Base-by-base conservation (phyloP, 345 rosid genomes). In the Barbarea vulgaris region DNA sequence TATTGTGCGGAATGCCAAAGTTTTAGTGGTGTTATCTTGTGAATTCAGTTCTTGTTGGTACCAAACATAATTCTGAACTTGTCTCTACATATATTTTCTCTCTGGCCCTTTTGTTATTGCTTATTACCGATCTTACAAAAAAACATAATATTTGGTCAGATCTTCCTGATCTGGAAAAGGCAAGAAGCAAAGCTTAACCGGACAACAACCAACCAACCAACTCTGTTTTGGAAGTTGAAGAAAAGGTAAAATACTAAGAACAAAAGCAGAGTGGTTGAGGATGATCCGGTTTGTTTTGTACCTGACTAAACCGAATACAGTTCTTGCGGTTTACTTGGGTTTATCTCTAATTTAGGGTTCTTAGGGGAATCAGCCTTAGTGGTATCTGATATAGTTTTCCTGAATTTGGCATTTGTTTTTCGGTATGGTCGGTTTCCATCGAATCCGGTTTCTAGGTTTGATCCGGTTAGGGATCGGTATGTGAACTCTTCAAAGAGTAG, bases 141-240 rank as follows among this genome's bases (percentile, higher is more conserved):
- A 61, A 24, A 24, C 1, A 19, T 42, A 62, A 46, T 58, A 39
- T 62, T 59, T 67, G 41, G 5, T 77, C 89, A 92, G 99, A 95
- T 84, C 93, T 95, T 75, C 99, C 97, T 18, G 99, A 95, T 81
- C 76, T 95, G 87, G 99, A 92, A 75, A 95, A 90, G 89, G 96
- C 89, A 37, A 84, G 95, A 85, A 86, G 25, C 50, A 72, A 67
- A 77, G 70, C 51, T 66, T 67, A 31, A 66, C 64, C 41, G 24
- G 50, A 46, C 37, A 78, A n/a, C 67, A 47, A 30, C 24, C 66
- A 64, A 69, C 41, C 54, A 51, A 50, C 55, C 67, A 71, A 37
- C 72, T 70, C 70, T 41, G 63, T 69, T 39, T 51, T 4, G 3
- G 75, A 69, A 52, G 65, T 36, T 36, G 61, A 67, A 48, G 69